Evolutionary conservation across 2,329 filamentous ascomycete genomes (phyloP).

Genomic region (Parastagonospora avenae): DNA sequence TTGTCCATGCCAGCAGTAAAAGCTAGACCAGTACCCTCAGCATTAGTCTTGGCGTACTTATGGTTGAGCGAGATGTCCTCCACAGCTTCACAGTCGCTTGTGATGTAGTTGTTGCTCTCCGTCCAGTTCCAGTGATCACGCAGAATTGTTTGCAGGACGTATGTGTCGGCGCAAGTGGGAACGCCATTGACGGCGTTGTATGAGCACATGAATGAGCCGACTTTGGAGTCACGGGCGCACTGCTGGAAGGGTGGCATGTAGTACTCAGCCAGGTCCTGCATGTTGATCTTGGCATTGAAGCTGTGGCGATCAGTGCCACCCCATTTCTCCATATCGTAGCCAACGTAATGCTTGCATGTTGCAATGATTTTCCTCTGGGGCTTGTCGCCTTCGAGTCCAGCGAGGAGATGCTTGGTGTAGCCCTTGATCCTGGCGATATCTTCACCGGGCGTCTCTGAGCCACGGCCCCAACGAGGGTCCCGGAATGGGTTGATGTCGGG

Average conservation of each 20-base stretch:
- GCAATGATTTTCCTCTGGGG: conserved; percentile 46
- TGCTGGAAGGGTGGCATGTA: conserved; percentile 69
- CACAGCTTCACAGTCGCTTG: conserved; percentile 69
- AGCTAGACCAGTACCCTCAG: conserved; percentile 53
- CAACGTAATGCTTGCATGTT: conserved; percentile 54
- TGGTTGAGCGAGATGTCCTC: conserved; percentile 63
- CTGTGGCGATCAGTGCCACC: conserved; percentile 46
- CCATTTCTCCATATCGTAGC: conserved; percentile 36
- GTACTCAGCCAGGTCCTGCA: conserved; percentile 70
- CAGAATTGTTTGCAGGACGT: conserved; percentile 66
- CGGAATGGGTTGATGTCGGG: conserved; percentile 71
- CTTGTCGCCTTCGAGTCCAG: conserved; percentile 18
- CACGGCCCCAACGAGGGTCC: conserved; percentile 67
- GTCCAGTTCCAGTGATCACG: conserved; percentile 70
- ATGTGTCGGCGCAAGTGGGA: conserved; percentile 67
- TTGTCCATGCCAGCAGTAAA: conserved; percentile 60
- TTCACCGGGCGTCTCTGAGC: conserved; percentile 62
- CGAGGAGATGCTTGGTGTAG: conserved; percentile 48
- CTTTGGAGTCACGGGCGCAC: conserved; percentile 52
- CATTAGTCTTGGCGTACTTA: conserved; percentile 45
- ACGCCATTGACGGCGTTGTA: conserved; percentile 70
- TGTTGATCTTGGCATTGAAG: conserved; percentile 62
- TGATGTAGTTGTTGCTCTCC: conserved; percentile 65
- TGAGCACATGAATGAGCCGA: conserved; percentile 58
- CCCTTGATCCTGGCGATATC: conserved; percentile 57